A percentile compares a stretch with the other conserved stretches of the same genome.
These are phyloP conservation scores for Gyrodon lividus DNA, from an alignment of 768 basidiomycete genomes.

Conservation along the genomic window DNA sequence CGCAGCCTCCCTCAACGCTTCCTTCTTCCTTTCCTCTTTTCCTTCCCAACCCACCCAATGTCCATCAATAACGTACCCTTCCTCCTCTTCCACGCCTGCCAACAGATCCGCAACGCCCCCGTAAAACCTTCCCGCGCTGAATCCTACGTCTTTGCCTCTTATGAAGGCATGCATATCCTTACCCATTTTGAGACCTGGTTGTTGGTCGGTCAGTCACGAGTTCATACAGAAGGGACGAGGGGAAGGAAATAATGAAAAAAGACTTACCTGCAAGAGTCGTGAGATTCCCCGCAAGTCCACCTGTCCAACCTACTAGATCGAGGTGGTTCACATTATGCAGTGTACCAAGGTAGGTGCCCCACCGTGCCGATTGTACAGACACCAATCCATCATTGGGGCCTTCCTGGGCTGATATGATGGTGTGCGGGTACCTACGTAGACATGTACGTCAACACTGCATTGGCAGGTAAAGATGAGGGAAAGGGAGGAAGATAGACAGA, in stretches of 20 bases:
- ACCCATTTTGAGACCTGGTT: conserved; percentile 55
- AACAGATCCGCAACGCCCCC: conserved; percentile 78
- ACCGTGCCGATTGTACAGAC: conserved; percentile 80
- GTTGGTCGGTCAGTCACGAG: background rate
- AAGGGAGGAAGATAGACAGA: background rate
- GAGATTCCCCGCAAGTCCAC: conserved; percentile 28
- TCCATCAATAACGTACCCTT: conserved; percentile 28
- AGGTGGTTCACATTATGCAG: conserved; percentile 88
- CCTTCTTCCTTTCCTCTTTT: conserved; percentile 16
- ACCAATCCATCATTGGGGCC: conserved; percentile 96
- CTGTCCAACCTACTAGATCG: conserved; percentile 90
- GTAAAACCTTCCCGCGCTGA: conserved; percentile 91
- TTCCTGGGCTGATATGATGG: conserved; percentile 80
- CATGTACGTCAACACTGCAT: background rate
- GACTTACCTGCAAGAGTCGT: conserved; percentile 21
- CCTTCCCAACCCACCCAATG: conserved; percentile 21
- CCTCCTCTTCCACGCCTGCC: conserved; percentile 72
- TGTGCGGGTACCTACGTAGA: conserved; percentile 58
- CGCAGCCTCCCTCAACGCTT: background rate
- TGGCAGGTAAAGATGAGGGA: background rate
- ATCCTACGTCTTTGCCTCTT: conserved; percentile 85
- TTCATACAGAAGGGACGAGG: background rate
- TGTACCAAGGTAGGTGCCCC: conserved; percentile 97
- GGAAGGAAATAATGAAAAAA: background rate
- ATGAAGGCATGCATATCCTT: conserved; percentile 88